Evolutionary conservation across 2,329 filamentous ascomycete genomes (phyloP), one percentile per base, ranked within the genome.

Genomic region (Ambrosiella xylebori): DNA sequence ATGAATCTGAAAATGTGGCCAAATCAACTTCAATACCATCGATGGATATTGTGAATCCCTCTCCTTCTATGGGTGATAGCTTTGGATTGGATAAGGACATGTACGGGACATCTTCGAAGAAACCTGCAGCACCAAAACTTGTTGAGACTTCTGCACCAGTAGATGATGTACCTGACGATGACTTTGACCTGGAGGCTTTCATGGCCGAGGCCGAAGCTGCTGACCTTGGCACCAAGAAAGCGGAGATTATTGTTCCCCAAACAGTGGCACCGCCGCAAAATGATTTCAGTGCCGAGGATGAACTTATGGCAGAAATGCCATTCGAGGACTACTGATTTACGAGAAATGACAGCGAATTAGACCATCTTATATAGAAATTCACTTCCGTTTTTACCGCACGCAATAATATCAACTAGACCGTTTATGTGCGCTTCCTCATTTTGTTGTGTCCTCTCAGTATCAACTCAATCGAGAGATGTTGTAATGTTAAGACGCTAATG

Each of bases 231-330:
- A 51, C 1, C 11, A 35, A 27, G 15, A 61, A 61, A n/a, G 53
- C 58, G n/a, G 55, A 45, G 15, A 61, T 61, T 39, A 65, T 47
- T 7, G 59, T 53, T 19, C 19, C 52, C 13, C 37, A 49, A 7
- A 35, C 57, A 54, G 60, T 51, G 37, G 47, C 57, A 41, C 41
- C 56, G 51, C 54, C 35, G 17, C 63, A 67, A 3, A 66, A 74
- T 40, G 68, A 72, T 27, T 81, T 78, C 66, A 77, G 74, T 1
- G 81, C 82, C 57, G 82, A 85, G 12, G 80, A 85, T 68, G 83
- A 81, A 61, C 82, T 77, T 0, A 82, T 88, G 80, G 79, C 76
- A 41, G 80, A 80, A 62, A 78, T 81, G 76, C 59, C 56, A 39
- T 60, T 57, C 17, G 59, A 60, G 13, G 56, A 60, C 38, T 60